These are phyloP conservation scores for Mucuna pruriens DNA, from an alignment of 306 rosid species.

Conservation along the genomic window DNA sequence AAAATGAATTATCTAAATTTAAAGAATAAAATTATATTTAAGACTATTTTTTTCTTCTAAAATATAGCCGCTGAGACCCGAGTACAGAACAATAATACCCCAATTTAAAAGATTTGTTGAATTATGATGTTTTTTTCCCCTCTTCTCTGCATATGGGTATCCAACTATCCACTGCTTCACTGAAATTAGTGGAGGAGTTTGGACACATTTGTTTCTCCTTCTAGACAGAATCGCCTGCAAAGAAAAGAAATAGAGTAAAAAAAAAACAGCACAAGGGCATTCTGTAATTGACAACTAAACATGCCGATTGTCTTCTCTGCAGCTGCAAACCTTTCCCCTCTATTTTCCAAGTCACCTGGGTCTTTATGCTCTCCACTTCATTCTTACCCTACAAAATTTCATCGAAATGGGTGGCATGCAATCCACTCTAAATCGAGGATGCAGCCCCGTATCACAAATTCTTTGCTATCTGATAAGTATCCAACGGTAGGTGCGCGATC, in stretches of 20 bases:
- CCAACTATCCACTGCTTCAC: background rate
- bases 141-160: background rate
- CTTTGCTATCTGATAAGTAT: conserved; percentile 64
- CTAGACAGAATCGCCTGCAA: background rate
- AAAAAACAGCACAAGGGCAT: background rate
- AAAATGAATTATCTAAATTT: too few relatives aligned
- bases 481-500: conserved; percentile 68
- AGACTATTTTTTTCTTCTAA: too few relatives aligned
- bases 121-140: too few relatives aligned
- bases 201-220: background rate
- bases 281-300: background rate
- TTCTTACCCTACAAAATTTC: background rate
- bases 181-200: background rate
- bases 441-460: conserved; percentile 36
- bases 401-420: conserved; percentile 42
- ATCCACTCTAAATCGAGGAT: conserved; percentile 41
- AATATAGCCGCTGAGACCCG: too few relatives aligned
- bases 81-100: too few relatives aligned
- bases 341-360: conserved; percentile 41
- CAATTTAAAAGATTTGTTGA: background rate
- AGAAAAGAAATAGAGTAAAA: background rate
- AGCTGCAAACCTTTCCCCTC: conserved; percentile 44
- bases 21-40: too few relatives aligned
- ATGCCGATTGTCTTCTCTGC: conserved; percentile 59
- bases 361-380: conserved; percentile 17